These are phyloP conservation scores for Lineolata rhizophorae DNA, from an alignment of 495 filamentous ascomycete genomes.

Conservation along the genomic window DNA sequence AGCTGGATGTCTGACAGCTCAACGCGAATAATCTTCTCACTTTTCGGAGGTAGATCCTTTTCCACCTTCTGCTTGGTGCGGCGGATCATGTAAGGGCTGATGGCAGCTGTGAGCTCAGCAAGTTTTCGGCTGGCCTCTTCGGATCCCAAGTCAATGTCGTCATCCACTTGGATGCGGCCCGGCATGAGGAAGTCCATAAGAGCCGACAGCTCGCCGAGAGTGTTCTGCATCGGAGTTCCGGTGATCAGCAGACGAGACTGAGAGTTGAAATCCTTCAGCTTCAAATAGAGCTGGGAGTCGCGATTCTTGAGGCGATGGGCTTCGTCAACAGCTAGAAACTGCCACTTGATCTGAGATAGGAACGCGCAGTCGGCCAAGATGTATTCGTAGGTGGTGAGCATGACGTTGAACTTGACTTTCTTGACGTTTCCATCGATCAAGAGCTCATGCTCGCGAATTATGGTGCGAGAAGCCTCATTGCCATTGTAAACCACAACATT, in stretches of 20 bases:
- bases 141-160: constrained; percentile 60
- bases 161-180: constrained; percentile 65
- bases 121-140: constrained; percentile 47
- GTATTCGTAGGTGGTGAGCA: constrained; percentile 93
- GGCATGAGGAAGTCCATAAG: constrained; percentile 93
- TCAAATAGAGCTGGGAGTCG: constrained; percentile 74
- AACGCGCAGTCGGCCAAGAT: constrained; percentile 60
- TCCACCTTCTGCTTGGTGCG: constrained; percentile 94
- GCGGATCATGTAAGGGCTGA: constrained; percentile 83
- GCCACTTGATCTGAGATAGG: constrained; percentile 80
- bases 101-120: constrained; percentile 46
- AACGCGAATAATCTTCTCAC: constrained; percentile 94
- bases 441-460: constrained; percentile 72
- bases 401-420: constrained; percentile 79
- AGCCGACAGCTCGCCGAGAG: constrained; percentile 71
- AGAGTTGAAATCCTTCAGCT: constrained; percentile 62
- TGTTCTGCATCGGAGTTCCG: constrained; percentile 94
- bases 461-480: constrained; percentile 54
- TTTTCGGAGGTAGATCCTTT: constrained; percentile 86
- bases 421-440: constrained; percentile 62
- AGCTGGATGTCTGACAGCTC: constrained; percentile 89
- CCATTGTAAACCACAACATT: constrained; percentile 97
- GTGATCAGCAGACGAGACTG: constrained; percentile 83
- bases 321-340: constrained; percentile 89
- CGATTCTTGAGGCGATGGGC: constrained; percentile 93